Evolutionary conservation across 306 rosid species (phyloP), one percentile per base, ranked within the genome.

Genomic region (Dryas drummondii): DNA sequence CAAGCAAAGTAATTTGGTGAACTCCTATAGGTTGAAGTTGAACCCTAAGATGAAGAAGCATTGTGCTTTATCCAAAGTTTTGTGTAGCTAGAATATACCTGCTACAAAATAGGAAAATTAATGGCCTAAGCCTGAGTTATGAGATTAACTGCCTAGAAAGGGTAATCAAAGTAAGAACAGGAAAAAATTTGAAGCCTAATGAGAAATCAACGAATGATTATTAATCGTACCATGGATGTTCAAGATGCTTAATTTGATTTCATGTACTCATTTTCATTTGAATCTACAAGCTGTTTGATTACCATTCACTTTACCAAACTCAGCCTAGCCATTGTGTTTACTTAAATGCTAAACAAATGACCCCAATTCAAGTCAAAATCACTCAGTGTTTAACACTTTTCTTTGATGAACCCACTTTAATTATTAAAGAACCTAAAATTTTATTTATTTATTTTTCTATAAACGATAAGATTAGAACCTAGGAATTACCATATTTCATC

Each of bases 1-100:
- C 75, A 47, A 46, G 61, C 13, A 66, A 51, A 69, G 70, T 17
- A 49, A 74, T 42, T 41, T 16, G 64, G 46, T 32, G 75, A 53
- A 50, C 56, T 16, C 75, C 40, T 46, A 58, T 37, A 56, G 78
- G 75, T 57, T 37, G 70, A 7, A 32, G 13, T 45, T 22, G 70
- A 46, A 56, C 65, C 54, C 45, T 63, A 52, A 66, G 74, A 77
- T 44, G 41, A 37, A 11, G 14, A 65, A 57, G 82, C 79, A 73
- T 74, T 78, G 62, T 71, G 26, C 72, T 80, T 69, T 81, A 71
- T 53, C 32, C 50, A 62, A 61, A 68, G 41, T 44, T 54, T 60
- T 26, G 27, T 52, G 49, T 26, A 48, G 11, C 32, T n/a, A 41
- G 64, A 70, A 70, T 70, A 70, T 70, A 54, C 74, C 19, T 17